phyloP scores from a whole-genome alignment of 345 rosid genomes.

The Pelargonium nanum region DNA sequence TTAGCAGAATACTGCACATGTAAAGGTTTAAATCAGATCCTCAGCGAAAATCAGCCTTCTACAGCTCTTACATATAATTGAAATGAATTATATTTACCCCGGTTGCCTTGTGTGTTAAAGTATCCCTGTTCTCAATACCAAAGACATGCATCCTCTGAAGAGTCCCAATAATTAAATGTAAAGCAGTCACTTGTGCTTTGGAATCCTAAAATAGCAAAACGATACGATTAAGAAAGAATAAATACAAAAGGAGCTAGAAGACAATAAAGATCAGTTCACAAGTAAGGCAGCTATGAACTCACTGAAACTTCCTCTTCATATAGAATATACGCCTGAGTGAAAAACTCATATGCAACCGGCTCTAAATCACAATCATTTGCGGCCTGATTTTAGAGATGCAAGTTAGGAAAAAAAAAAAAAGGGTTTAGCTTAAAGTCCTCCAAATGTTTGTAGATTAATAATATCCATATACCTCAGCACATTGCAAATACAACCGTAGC shows the following conservation, averaged over 20 bases:
- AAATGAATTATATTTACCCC: conserved; percentile 50
- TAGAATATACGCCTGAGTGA: conserved; percentile 67
- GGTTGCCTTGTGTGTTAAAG: conserved; percentile 85
- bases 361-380: conserved; percentile 73
- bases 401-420: not conserved
- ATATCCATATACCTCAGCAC: conserved; percentile 62
- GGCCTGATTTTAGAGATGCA: conserved; percentile 38
- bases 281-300: not conserved
- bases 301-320: conserved; percentile 91
- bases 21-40: not conserved
- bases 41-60: not conserved
- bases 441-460: not conserved
- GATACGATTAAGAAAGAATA: too few relatives aligned
- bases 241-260: too few relatives aligned
- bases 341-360: conserved; percentile 77
- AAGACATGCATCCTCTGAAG: conserved; percentile 84
- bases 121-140: conserved; percentile 81
- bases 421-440: not conserved
- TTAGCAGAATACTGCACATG: conserved; percentile 65
- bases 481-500: conserved; percentile 64
- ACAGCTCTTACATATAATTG: conserved; percentile 2
- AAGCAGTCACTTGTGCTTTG: conserved; percentile 70
- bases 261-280: too few relatives aligned
- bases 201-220: conserved; percentile 46
- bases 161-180: conserved; percentile 74